A percentile compares a stretch with the other conserved stretches of the same genome.
These are phyloP conservation scores for Kazachstania psychrophila DNA, from an alignment of 805 yeast genomes.

Conservation along the genomic window DNA sequence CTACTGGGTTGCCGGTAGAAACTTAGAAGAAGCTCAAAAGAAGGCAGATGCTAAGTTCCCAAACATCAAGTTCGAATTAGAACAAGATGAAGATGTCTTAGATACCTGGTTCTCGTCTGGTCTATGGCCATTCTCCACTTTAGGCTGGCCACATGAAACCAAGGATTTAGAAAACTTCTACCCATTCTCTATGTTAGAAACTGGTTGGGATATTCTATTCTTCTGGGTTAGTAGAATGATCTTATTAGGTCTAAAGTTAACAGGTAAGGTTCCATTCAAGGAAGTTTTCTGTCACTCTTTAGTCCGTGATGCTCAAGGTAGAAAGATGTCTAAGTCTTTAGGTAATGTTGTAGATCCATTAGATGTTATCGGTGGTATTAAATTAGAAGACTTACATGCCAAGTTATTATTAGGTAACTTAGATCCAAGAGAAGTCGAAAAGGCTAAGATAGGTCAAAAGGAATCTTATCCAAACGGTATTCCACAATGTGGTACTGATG, in stretches of 20 bases:
- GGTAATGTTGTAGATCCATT: constrained; percentile 96
- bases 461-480: constrained; percentile 92
- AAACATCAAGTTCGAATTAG: constrained; percentile 57
- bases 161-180: constrained; percentile 66
- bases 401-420: constrained; percentile 74
- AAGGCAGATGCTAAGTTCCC: constrained; percentile 75
- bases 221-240: constrained; percentile 99
- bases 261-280: constrained; percentile 85
- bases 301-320: constrained; percentile 98
- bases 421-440: constrained; percentile 79
- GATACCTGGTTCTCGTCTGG: constrained; percentile 99
- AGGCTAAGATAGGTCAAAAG: constrained; percentile 81
- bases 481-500: constrained; percentile 99
- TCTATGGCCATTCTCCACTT: constrained; percentile 92
- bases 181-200: constrained; percentile 91
- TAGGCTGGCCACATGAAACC: constrained; percentile 89
- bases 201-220: constrained; percentile 98
- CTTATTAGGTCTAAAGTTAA: constrained; percentile 77
- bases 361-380: constrained; percentile 85
- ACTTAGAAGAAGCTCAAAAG: constrained; percentile 67
- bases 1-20: constrained; percentile 89
- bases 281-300: constrained; percentile 98
- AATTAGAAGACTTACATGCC: constrained; percentile 68
- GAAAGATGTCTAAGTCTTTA: constrained; percentile 96
- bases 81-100: constrained; percentile 95